phyloP scores from a whole-genome alignment of 208 protist species.

The Leishmania braziliensis region DNA sequence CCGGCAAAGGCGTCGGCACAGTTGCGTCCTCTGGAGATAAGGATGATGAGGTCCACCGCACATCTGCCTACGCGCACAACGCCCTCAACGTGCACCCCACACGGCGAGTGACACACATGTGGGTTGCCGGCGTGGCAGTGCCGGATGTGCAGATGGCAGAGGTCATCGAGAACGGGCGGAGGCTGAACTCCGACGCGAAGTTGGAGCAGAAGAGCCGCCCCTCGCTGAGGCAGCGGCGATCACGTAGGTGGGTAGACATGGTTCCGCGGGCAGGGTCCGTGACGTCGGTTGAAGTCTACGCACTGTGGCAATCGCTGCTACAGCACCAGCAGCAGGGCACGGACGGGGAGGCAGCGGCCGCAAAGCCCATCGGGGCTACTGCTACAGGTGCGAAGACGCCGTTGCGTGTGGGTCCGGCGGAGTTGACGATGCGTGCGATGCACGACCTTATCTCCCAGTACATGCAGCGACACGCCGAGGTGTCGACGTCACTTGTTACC shows the following conservation, averaged over 20 bases:
- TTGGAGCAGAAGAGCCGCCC: not conserved
- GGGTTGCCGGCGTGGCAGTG: conserved; percentile 26
- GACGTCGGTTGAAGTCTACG: conserved; percentile 27
- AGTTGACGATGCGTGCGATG: conserved; percentile 11
- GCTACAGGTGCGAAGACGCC: not conserved
- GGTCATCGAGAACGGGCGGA: not conserved
- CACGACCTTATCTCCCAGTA: conserved; percentile 22
- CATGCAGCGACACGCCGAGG: conserved; percentile 19
- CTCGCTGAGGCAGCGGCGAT: conserved; percentile 2
- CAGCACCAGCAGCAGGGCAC: conserved; percentile 2
- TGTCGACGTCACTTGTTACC: conserved; percentile 12
- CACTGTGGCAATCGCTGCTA: conserved; percentile 26
- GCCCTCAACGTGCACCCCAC: conserved; percentile 35
- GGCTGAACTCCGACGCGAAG: not conserved
- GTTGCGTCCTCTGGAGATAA: not conserved
- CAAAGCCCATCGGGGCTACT: not conserved
- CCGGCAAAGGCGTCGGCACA: not conserved
- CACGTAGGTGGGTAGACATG: conserved; percentile 34
- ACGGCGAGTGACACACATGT: conserved; percentile 29
- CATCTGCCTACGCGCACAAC: conserved; percentile 35
- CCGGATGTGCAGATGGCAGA: conserved; percentile 2
- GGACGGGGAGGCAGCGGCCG: not conserved
- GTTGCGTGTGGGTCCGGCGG: not conserved
- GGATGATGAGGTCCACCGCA: conserved; percentile 20
- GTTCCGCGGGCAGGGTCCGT: conserved; percentile 15